These are phyloP conservation scores for Telfairia occidentalis DNA, from an alignment of 331 rosid species.

Conservation along the genomic window DNA sequence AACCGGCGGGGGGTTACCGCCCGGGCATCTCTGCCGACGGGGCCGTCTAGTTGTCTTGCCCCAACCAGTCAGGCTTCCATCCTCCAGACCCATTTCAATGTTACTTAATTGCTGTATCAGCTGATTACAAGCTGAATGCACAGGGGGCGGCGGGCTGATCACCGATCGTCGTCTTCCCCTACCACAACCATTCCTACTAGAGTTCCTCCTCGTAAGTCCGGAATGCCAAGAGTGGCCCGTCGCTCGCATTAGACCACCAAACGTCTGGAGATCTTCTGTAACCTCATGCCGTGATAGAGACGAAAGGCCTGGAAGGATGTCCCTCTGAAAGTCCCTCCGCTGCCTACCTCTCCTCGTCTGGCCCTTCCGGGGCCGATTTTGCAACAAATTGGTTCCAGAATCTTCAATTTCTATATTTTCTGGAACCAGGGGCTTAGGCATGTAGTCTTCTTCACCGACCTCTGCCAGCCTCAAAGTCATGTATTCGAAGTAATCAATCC, in stretches of 20 bases:
- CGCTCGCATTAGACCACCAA: conserved; percentile 89
- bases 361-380: conserved; percentile 60
- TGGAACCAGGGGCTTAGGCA: conserved; percentile 77
- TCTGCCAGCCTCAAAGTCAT: conserved; percentile 61
- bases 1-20: conserved; percentile 48
- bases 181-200: conserved; percentile 60
- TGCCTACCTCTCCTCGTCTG: conserved; percentile 87
- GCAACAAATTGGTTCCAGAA: conserved; percentile 31
- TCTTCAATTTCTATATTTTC: conserved; percentile 62
- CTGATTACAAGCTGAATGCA: conserved; percentile 33
- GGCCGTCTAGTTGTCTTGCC: conserved; percentile 94
- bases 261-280: conserved; percentile 91
- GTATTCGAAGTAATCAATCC: conserved; percentile 56
- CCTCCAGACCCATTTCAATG: conserved; percentile 69
- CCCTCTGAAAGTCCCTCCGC: conserved; percentile 95
- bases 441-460: conserved; percentile 79
- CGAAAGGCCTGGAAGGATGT: conserved; percentile 83
- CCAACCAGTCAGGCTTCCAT: conserved; percentile 92
- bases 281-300: conserved; percentile 92
- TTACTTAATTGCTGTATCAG: conserved; percentile 49
- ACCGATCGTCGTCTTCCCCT: conserved; percentile 65
- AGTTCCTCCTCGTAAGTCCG: conserved; percentile 66
- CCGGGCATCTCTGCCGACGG: conserved; percentile 81
- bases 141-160: conserved; percentile 34
- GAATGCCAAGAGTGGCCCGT: conserved; percentile 76